Evolutionary conservation across 495 filamentous ascomycete species (phyloP).

Genomic region (Neurospora tetrasperma): DNA sequence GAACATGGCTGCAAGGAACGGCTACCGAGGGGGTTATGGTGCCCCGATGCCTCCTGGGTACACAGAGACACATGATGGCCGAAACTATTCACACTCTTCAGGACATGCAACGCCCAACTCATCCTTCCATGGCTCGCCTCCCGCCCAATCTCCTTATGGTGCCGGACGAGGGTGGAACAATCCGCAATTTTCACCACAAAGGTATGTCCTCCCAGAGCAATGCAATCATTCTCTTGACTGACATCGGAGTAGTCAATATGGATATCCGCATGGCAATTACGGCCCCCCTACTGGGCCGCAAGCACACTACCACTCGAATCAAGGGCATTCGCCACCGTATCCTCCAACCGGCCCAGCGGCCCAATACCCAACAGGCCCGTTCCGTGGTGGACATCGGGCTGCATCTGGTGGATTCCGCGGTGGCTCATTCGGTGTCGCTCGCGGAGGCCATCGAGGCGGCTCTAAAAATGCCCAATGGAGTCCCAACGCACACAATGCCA

Average conservation of each 20-base stretch:
- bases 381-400: conserved; percentile 43
- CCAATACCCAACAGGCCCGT: conserved; percentile 42
- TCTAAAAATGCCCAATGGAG: conserved; percentile 28
- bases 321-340: conserved; percentile 39
- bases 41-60: conserved; percentile 21
- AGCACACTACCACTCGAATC: conserved; percentile 26
- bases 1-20: conserved; percentile 31
- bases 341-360: conserved; percentile 38
- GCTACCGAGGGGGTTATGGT: conserved; percentile 31
- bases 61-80: conserved; percentile 23
- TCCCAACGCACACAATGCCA: conserved; percentile 9
- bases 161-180: conserved; percentile 48
- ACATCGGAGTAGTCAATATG: conserved; percentile 42
- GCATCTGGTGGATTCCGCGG: conserved; percentile 31
- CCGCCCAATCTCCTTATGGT: conserved; percentile 54
- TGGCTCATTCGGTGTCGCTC: conserved; percentile 21
- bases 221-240: conserved; percentile 7
- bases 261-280: conserved; percentile 45
- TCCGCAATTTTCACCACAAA: conserved; percentile 48
- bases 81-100: conserved; percentile 47
- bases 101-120: conserved; percentile 47
- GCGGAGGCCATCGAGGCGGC: conserved; percentile 27
- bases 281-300: conserved; percentile 43
- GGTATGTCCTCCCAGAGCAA: conserved; percentile 35
- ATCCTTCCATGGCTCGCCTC: conserved; percentile 59